Evolutionary conservation across 306 rosid species (phyloP).

Genomic region (Alnus rubra): DNA sequence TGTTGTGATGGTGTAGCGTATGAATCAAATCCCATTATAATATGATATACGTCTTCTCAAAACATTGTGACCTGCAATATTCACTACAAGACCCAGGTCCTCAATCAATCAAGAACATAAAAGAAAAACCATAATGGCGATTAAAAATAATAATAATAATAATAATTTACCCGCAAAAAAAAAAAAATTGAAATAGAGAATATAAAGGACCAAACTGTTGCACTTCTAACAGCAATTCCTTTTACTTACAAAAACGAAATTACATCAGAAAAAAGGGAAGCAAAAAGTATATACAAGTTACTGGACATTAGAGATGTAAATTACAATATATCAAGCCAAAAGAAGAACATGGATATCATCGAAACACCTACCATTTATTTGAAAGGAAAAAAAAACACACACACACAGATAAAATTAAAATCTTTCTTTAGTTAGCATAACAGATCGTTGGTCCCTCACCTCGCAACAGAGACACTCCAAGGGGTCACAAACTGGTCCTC

Average conservation of each 20-base stretch:
- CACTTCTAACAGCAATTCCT: neutral
- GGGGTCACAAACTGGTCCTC: conserved; percentile 83
- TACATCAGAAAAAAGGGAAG: neutral
- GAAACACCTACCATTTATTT: neutral
- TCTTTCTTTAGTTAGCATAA: neutral
- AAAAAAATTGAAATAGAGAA: neutral
- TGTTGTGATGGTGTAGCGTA: no score
- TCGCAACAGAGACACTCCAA: conserved; percentile 85
- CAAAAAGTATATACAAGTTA: neutral
- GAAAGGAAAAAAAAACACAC: neutral
- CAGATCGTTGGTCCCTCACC: conserved; percentile 45
- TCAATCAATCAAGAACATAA: conserved; percentile 7
- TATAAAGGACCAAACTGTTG: neutral
- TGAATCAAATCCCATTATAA: neutral
- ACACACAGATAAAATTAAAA: neutral
- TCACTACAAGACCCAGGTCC: conserved; percentile 1
- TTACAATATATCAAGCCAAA: neutral
- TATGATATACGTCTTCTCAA: neutral
- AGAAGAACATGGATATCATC: neutral
- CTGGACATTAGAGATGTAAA: neutral
- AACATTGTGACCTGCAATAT: neutral
- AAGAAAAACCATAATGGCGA: neutral
- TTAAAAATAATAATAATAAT: neutral
- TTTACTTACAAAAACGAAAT: neutral
- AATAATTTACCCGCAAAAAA: neutral